phyloP scores from a whole-genome alignment of 202 grass and related monocot genomes.

The Zoysia matrella region DNA sequence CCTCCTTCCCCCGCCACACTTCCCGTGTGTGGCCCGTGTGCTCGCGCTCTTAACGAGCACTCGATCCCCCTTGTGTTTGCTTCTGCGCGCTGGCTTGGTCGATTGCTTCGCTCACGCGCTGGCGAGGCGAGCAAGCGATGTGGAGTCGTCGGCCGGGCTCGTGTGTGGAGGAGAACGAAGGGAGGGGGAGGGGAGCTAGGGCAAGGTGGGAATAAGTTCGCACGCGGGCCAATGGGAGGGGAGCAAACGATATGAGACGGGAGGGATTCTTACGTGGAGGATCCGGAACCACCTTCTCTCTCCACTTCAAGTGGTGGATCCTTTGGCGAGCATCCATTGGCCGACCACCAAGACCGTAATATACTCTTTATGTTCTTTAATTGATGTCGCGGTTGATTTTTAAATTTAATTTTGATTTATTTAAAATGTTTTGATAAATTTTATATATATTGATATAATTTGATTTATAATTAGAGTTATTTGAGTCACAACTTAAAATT shows the following conservation, averaged over 20 bases:
- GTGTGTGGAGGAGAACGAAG: constrained; percentile 41
- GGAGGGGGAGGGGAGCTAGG: constrained; percentile 26
- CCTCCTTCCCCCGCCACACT: not conserved
- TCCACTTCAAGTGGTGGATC: constrained; percentile 26
- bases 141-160: not conserved
- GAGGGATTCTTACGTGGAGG: constrained; percentile 84
- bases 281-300: constrained; percentile 68
- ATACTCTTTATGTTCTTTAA: too few species aligned
- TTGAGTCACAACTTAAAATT: too few species aligned
- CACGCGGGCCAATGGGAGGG: constrained; percentile 55
- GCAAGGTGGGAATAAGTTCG: constrained; percentile 44
- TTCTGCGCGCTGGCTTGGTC: not conserved
- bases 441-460: too few species aligned
- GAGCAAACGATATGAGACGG: constrained; percentile 76
- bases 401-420: too few species aligned
- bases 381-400: too few species aligned
- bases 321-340: constrained; percentile 46
- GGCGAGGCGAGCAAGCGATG: not conserved
- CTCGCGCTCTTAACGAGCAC: constrained; percentile 6
- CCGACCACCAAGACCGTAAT: too few species aligned
- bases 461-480: too few species aligned
- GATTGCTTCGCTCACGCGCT: not conserved
- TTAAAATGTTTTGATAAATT: too few species aligned
- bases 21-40: constrained; percentile 25
- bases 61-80: constrained; percentile 1